A percentile compares a stretch with the other conserved stretches of the same genome.
phyloP scores from a whole-genome alignment of 306 rosid species.

The Ormosia emarginata region DNA sequence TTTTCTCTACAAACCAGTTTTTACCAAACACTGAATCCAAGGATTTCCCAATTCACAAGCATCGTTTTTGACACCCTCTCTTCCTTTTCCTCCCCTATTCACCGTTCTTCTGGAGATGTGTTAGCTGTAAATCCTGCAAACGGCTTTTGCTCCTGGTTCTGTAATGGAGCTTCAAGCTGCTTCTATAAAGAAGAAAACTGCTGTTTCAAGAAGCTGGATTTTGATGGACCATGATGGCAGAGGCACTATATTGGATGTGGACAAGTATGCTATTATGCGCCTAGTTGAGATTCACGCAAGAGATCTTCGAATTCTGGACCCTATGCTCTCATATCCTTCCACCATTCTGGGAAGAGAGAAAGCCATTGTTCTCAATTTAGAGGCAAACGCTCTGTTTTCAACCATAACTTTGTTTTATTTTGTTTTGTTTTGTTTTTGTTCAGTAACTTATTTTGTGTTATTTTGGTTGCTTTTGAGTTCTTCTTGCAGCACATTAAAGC shows the following conservation, averaged over 20 bases:
- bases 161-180: conserved; percentile 39
- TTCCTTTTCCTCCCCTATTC: neutral
- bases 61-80: neutral
- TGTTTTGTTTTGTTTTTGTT: neutral
- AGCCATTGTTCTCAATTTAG: conserved; percentile 81
- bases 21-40: neutral
- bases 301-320: conserved; percentile 84
- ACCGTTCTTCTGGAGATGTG: neutral
- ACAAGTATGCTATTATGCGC: conserved; percentile 77
- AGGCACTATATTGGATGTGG: conserved; percentile 55
- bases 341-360: conserved; percentile 76
- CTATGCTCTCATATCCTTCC: conserved; percentile 69
- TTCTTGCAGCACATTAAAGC: conserved; percentile 79
- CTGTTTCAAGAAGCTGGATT: conserved; percentile 67
- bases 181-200: conserved; percentile 47
- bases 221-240: conserved; percentile 49
- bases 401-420: neutral
- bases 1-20: no score
- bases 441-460: neutral
- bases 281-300: conserved; percentile 64
- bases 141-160: neutral
- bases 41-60: neutral
- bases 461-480: neutral
- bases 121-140: neutral
- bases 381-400: conserved; percentile 33